A percentile compares a stretch with the other conserved stretches of the same genome.
Evolutionary conservation across 2,329 filamentous ascomycete genomes (phyloP).

Genomic region (Chaetothyriales sp.): DNA sequence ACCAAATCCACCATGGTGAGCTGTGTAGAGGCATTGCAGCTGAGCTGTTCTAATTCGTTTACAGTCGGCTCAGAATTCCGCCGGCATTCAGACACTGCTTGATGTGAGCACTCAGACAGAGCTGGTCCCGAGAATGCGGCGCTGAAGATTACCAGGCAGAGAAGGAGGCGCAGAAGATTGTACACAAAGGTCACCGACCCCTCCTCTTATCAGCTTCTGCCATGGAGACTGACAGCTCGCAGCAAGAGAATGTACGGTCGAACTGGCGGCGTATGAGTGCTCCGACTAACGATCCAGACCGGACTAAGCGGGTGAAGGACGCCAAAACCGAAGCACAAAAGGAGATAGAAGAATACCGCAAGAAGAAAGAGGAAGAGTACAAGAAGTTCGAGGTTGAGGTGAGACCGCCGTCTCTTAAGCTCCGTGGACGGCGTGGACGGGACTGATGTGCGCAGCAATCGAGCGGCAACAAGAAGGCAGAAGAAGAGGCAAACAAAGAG

Average conservation of each 20-base stretch:
- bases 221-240: slow-evolving; percentile 20
- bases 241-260: slow-evolving; percentile 71
- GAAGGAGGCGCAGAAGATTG: slow-evolving; percentile 96
- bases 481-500: slow-evolving; percentile 64
- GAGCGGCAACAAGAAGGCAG: slow-evolving; percentile 72
- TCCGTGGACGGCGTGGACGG: background rate
- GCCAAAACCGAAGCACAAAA: slow-evolving; percentile 93
- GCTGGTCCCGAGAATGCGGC: slow-evolving; percentile 3
- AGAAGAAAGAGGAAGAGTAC: slow-evolving; percentile 83
- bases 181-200: slow-evolving; percentile 63
- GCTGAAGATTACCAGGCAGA: slow-evolving; percentile 51
- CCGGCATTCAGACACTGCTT: slow-evolving; percentile 95
- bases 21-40: background rate
- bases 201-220: slow-evolving; percentile 5
- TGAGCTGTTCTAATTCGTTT: slow-evolving; percentile 4
- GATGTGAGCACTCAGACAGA: slow-evolving; percentile 44
- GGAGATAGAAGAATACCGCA: slow-evolving; percentile 86
- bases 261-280: slow-evolving; percentile 1
- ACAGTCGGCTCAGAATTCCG: slow-evolving; percentile 94
- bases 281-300: slow-evolving; percentile 39
- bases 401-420: slow-evolving; percentile 8
- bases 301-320: slow-evolving; percentile 94
- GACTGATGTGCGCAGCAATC: slow-evolving; percentile 50
- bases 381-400: slow-evolving; percentile 82
- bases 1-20: background rate